A percentile compares a stretch with the other conserved stretches of the same genome.
These are phyloP conservation scores for Xylariaceae sp. DNA, from an alignment of 2,329 filamentous ascomycete genomes.

Conservation along the genomic window DNA sequence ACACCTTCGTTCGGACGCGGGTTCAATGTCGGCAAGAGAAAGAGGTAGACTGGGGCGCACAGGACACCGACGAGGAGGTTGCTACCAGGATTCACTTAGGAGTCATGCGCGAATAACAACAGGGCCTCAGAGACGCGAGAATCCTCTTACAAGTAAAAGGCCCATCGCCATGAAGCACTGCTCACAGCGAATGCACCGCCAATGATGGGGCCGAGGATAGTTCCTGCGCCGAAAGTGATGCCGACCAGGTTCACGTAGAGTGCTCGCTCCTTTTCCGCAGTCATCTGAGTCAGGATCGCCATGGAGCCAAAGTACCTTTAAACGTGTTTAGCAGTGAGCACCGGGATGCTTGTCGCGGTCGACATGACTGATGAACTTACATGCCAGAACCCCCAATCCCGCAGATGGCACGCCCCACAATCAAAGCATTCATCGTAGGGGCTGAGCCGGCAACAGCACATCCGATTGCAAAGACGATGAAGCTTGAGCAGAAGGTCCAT, in stretches of 20 bases:
- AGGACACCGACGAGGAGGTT: slow-evolving; percentile 38
- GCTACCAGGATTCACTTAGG: too few species aligned
- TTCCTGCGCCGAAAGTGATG: neutral
- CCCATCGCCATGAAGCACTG: neutral
- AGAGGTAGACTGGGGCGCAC: slow-evolving; percentile 33
- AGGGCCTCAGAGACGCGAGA: too few species aligned
- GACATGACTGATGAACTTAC: neutral
- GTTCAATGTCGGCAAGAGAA: slow-evolving; percentile 27
- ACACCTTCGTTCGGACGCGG: slow-evolving; percentile 16
- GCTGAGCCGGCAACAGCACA: too few species aligned
- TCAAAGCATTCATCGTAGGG: neutral
- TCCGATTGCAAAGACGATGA: too few species aligned
- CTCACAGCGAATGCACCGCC: slow-evolving; percentile 1
- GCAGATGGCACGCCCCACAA: slow-evolving; percentile 7
- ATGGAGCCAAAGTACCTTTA: slow-evolving; percentile 1
- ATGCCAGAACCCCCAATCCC: slow-evolving; percentile 1
- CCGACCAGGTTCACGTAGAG: neutral
- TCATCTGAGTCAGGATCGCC: neutral
- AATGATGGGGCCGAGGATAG: neutral
- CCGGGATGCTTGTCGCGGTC: too few species aligned
- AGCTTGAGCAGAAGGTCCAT: too few species aligned
- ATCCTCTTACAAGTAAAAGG: slow-evolving; percentile 12
- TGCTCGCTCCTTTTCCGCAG: neutral
- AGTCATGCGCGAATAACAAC: too few species aligned
- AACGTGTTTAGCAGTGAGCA: neutral